A percentile compares a stretch with the other conserved stretches of the same genome.
Conservation (phyloP, 139 green algal genomes). For the Nannochloris sp. region DNA sequence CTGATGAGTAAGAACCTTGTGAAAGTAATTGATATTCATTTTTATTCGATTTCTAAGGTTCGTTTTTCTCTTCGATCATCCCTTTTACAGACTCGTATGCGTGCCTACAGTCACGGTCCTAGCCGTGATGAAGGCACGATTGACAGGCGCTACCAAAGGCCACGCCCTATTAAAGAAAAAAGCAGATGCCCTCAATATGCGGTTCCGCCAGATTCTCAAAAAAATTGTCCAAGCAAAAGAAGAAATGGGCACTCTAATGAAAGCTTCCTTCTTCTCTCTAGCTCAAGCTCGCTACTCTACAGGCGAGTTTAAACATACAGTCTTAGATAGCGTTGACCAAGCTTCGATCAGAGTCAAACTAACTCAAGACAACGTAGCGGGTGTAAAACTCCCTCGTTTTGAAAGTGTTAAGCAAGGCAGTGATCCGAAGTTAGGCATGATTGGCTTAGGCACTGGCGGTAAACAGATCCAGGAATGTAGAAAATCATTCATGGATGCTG, state of each 20-base stretch:
- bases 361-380: constrained; percentile 89
- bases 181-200: constrained; percentile 92
- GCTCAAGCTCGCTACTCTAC: constrained; percentile 88
- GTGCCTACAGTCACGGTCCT: constrained; percentile 90
- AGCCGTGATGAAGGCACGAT: constrained; percentile 81
- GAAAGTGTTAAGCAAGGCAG: constrained; percentile 37
- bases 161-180: constrained; percentile 99
- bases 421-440: constrained; percentile 78
- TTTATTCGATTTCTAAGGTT: background rate
- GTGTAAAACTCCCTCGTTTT: constrained; percentile 95
- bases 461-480: constrained; percentile 84
- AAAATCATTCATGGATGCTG: constrained; percentile 67
- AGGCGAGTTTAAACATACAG: constrained; percentile 93
- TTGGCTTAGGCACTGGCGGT: constrained; percentile 84
- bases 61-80: background rate
- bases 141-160: constrained; percentile 86
- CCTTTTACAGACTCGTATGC: constrained; percentile 42
- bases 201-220: constrained; percentile 71
- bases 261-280: constrained; percentile 83
- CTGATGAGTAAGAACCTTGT: background rate
- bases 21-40: background rate
- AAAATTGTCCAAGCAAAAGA: constrained; percentile 93
- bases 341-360: constrained; percentile 47
- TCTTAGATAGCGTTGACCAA: constrained; percentile 83
- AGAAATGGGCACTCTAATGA: constrained; percentile 87